Conservation (phyloP, 2,329 filamentous ascomycete species). For the Xylaria sp. region DNA sequence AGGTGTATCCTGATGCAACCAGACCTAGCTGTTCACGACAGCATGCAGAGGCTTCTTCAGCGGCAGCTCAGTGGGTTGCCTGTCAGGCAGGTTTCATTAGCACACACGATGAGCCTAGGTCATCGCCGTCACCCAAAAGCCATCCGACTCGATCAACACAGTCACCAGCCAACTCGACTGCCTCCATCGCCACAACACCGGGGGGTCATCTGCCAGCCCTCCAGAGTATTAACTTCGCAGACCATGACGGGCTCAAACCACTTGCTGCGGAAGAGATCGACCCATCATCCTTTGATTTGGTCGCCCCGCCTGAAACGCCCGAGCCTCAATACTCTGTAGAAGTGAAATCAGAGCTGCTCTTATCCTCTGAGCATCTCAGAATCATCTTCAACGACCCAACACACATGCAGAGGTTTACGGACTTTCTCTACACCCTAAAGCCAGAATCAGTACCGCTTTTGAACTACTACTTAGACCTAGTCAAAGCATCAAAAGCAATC, state of each 20-base stretch:
- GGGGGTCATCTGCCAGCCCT: constrained; percentile 38
- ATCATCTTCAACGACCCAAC: constrained; percentile 72
- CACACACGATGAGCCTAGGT: constrained; percentile 29
- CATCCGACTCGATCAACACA: constrained; percentile 44
- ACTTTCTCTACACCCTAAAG: constrained; percentile 69
- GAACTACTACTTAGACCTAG: constrained; percentile 76
- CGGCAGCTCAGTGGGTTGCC: constrained; percentile 30
- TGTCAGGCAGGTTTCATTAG: constrained; percentile 33
- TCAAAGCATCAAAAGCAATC: constrained; percentile 77
- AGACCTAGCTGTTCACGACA: constrained; percentile 17
- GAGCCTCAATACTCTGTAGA: constrained; percentile 65
- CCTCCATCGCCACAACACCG: constrained; percentile 40
- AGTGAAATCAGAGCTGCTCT: constrained; percentile 70
- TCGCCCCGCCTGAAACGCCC: constrained; percentile 53
- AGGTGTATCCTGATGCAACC: constrained; percentile 3
- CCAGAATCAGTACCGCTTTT: constrained; percentile 72
- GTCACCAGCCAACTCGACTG: constrained; percentile 45
- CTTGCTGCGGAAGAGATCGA: constrained; percentile 51
- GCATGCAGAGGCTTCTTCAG: constrained; percentile 17
- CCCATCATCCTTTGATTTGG: constrained; percentile 55
- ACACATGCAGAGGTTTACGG: constrained; percentile 72
- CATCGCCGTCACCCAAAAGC: constrained; percentile 42
- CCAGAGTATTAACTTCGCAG: constrained; percentile 42
- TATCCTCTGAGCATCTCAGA: constrained; percentile 72
- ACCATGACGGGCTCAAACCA: constrained; percentile 50